Evolutionary conservation across 2,329 filamentous ascomycete species (phyloP).

Genomic region (Scedosporium minutisporum): DNA sequence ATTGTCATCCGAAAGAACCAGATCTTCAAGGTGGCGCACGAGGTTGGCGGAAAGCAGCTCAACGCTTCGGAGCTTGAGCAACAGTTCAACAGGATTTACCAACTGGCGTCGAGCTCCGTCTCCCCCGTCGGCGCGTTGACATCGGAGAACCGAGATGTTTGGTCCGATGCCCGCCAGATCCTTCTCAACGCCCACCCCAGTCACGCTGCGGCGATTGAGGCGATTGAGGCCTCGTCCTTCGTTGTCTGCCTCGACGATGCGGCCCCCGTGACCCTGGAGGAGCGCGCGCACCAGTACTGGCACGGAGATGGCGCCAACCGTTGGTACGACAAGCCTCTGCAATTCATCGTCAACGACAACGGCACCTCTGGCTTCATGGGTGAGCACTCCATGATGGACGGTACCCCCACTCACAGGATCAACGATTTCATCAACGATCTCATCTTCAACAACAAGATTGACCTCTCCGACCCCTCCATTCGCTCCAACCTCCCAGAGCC

Average conservation of each 20-base stretch:
- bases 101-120: conserved; percentile 54
- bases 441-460: conserved; percentile 90
- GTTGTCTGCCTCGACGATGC: conserved; percentile 90
- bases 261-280: conserved; percentile 82
- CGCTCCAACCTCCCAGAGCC: conserved; percentile 82
- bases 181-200: conserved; percentile 67
- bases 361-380: conserved; percentile 96
- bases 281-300: conserved; percentile 95
- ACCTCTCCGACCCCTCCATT: conserved; percentile 68
- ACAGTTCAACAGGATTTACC: conserved; percentile 78
- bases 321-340: conserved; percentile 96
- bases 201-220: conserved; percentile 69
- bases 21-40: conserved; percentile 85
- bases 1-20: conserved; percentile 90
- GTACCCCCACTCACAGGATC: conserved; percentile 90
- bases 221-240: conserved; percentile 83
- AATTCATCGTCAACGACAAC: conserved; percentile 98
- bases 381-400: conserved; percentile 99
- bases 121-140: conserved; percentile 78
- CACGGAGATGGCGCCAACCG: conserved; percentile 92
- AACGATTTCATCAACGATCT: conserved; percentile 90
- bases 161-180: conserved; percentile 72
- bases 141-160: conserved; percentile 85
- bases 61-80: conserved; percentile 83
- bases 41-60: conserved; percentile 73